Evolutionary conservation across 768 basidiomycete genomes (phyloP), one percentile per base, ranked within the genome.

Genomic region (Galerina sulciceps): DNA sequence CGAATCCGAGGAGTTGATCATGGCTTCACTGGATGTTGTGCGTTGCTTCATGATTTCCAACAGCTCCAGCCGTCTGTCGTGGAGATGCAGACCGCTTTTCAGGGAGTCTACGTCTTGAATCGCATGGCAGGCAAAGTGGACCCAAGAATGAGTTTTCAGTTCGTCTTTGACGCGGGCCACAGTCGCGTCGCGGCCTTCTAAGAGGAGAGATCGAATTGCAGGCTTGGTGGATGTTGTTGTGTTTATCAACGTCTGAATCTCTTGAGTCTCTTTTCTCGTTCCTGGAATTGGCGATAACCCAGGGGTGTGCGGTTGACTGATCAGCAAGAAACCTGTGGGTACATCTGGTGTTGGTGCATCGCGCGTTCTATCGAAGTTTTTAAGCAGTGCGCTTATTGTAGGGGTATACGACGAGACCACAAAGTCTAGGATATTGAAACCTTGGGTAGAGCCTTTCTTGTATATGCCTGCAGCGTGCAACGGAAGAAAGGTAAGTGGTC

Each of bases 61-160:
- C 4, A 67, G 11, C 57, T 62, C 62, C 35, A 70, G 53, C 31
- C 42, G 31, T 0, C 65, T 58, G 18, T 66, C 62, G 42, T 69
- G 60, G n/a, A 72, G 61, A 60, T n/a, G n/a, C n/a, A n/a, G n/a
- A n/a, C n/a, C n/a, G 44, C 65, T 68, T 61, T 73, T 55, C 10
- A 69, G 55, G 8, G 74, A 71, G 9, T 64, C 58, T 0, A 57
- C 3, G 48, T 81, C 67, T 34, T 77, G 69, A 11, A 59, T 55
- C 3, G 63, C 74, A 6, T 74, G 73, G 47, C 75, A 77, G 0
- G 77, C 73, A 5, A 79, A 55, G 58, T 80, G 77, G n/a, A 69
- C 44, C 60, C 67, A 70, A n/a, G 53, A 46, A 42, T 56, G 58
- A n/a, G 51, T 22, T 26, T 67, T 40, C 47, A 73, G 57, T 41